phyloP scores from a whole-genome alignment of 345 rosid genomes.

The Gynandropsis gynandra region DNA sequence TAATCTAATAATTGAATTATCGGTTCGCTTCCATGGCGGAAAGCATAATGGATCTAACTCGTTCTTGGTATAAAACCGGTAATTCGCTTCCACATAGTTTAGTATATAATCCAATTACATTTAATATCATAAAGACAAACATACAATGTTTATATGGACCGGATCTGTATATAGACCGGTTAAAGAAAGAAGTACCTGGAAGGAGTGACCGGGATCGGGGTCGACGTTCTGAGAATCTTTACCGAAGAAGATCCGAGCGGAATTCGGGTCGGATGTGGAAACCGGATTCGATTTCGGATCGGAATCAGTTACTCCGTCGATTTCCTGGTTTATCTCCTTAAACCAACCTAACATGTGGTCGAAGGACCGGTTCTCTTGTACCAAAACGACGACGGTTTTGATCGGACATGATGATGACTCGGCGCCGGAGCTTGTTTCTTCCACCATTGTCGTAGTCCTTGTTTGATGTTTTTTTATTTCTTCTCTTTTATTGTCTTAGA shows the following conservation, averaged over 20 bases:
- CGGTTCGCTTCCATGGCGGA: no score
- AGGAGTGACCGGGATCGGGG: constrained; percentile 69
- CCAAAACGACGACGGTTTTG: constrained; percentile 68
- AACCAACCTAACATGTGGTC: constrained; percentile 97
- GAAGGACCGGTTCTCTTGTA: constrained; percentile 83
- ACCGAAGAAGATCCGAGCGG: constrained; percentile 33
- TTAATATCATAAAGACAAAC: no score
- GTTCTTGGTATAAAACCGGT: no score
- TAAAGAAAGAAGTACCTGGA: constrained; percentile 28
- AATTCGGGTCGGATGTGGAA: constrained; percentile 50
- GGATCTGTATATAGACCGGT: constrained; percentile 17
- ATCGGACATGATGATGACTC: constrained; percentile 38
- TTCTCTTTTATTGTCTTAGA: not conserved
- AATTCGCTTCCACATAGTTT: no score
- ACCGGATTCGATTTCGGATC: constrained; percentile 68
- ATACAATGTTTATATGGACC: no score
- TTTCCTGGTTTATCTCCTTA: constrained; percentile 47
- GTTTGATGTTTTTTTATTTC: not conserved
- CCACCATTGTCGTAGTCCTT: constrained; percentile 22
- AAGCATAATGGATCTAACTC: no score
- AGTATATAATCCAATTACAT: no score
- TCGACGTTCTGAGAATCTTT: constrained; percentile 52
- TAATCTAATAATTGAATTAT: no score
- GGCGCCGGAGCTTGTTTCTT: constrained; percentile 21
- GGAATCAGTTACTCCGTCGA: constrained; percentile 57